Evolutionary conservation across 1,284 basidiomycete genomes (phyloP).

Genomic region (Malassezia caprae): DNA sequence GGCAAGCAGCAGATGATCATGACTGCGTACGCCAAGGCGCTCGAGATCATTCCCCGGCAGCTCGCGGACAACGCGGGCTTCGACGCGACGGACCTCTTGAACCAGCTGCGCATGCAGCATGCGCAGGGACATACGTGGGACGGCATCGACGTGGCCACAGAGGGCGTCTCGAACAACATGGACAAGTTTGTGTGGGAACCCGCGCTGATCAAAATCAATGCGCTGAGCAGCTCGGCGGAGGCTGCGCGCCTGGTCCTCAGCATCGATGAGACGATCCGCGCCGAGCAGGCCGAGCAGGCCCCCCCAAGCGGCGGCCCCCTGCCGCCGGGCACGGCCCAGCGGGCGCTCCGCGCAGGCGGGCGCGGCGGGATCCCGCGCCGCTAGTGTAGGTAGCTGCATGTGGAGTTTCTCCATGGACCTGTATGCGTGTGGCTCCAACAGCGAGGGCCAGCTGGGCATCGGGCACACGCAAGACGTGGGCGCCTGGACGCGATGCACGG

Average conservation of each 20-base stretch:
- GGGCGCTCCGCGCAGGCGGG: constrained; percentile 27
- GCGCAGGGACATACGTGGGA: constrained; percentile 76
- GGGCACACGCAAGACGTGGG: constrained; percentile 6
- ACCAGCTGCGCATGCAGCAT: constrained; percentile 94
- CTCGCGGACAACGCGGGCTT: constrained; percentile 97
- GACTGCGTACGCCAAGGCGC: constrained; percentile 87
- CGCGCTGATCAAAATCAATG: constrained; percentile 86
- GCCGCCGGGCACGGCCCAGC: constrained; percentile 43
- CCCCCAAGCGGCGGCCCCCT: constrained; percentile 13
- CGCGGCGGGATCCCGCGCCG: constrained; percentile 21
- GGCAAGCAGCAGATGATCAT: constrained; percentile 94
- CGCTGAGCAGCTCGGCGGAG: constrained; percentile 85
- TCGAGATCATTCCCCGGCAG: constrained; percentile 94
- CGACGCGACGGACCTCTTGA: constrained; percentile 92
- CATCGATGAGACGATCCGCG: constrained; percentile 46
- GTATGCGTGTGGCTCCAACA: constrained; percentile 11
- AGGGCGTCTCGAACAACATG: constrained; percentile 82
- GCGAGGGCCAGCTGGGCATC: constrained; percentile 13
- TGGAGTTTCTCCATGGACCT: not conserved
- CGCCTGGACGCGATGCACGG: not conserved
- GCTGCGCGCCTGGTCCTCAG: constrained; percentile 76
- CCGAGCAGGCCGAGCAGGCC: constrained; percentile 35
- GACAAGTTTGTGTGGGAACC: constrained; percentile 97
- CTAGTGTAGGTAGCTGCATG: constrained; percentile 1
- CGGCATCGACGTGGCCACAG: constrained; percentile 89